Conservation (phyloP, 805 yeast species). For the Barnettozyma populi region DNA sequence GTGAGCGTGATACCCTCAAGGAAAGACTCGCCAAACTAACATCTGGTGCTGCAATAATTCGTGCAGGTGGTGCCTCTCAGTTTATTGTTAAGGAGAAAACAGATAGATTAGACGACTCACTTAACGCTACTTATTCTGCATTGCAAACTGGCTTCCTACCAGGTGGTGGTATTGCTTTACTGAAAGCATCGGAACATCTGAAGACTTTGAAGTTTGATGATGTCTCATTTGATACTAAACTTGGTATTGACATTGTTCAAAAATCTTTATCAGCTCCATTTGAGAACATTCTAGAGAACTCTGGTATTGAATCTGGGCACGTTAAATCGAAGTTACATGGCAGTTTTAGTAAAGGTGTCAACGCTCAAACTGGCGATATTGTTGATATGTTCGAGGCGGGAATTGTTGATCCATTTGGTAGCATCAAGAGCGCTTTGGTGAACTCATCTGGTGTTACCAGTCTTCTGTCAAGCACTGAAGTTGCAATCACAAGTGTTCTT, state of each 20-base stretch:
- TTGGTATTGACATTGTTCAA: conserved; percentile 91
- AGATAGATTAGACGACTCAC: conserved; percentile 97
- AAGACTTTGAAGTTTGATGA: conserved; percentile 68
- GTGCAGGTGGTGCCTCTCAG: conserved; percentile 96
- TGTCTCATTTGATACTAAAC: conserved; percentile 79
- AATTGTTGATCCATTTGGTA: conserved; percentile 98
- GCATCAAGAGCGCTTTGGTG: conserved; percentile 89
- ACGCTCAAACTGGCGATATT: conserved; percentile 87
- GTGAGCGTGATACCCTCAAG: conserved; percentile 94
- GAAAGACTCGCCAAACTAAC: conserved; percentile 95
- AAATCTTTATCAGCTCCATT: conserved; percentile 95
- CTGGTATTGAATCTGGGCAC: conserved; percentile 97
- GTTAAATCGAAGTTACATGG: conserved; percentile 47
- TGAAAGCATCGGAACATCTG: conserved; percentile 80
- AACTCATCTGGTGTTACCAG: conserved; percentile 99
- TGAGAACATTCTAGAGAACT: conserved; percentile 89
- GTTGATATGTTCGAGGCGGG: conserved; percentile 96
- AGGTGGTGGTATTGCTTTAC: conserved; percentile 98
- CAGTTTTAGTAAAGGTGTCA: conserved; percentile 85
- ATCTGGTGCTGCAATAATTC: conserved; percentile 97
- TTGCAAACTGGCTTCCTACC: conserved; percentile 98
- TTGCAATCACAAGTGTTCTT: conserved; percentile 92
- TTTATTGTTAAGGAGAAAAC: conserved; percentile 99
- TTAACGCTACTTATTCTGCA: conserved; percentile 98
- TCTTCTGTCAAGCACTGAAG: conserved; percentile 94